phyloP scores from a whole-genome alignment of 257 asterid genomes.

The Anisodus tanguticus region DNA sequence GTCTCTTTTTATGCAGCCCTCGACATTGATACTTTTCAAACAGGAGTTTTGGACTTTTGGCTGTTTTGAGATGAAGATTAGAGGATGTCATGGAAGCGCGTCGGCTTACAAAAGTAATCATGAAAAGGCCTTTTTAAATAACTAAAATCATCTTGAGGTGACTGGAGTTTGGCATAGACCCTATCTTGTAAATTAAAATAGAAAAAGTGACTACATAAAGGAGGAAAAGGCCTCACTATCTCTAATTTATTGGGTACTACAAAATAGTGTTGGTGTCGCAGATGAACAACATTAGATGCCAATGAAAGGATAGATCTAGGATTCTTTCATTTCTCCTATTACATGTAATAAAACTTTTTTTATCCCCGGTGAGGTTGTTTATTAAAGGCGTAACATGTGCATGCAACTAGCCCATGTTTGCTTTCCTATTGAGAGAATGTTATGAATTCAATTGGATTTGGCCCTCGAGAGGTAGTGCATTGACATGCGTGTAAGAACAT shows the following conservation, averaged over 20 bases:
- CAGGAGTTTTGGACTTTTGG: slow-evolving; percentile 25
- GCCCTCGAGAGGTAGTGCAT: not conserved
- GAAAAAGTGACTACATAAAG: not conserved
- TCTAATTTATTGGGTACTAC: not conserved
- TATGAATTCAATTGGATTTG: not conserved
- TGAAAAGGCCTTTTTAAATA: not conserved
- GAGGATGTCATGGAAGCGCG: slow-evolving; percentile 35
- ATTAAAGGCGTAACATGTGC: not conserved
- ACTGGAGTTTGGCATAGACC: not conserved
- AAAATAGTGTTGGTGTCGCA: slow-evolving; percentile 1
- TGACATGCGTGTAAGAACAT: not conserved
- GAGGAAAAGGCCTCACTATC: not conserved
- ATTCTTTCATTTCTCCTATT: not conserved
- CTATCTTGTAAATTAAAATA: not conserved
- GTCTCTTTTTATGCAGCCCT: slow-evolving; percentile 26
- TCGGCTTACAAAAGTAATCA: slow-evolving; percentile 34
- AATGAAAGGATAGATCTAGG: not conserved
- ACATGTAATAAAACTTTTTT: not conserved
- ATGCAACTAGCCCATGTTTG: slow-evolving; percentile 4
- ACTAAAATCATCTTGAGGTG: not conserved
- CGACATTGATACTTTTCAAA: slow-evolving; percentile 31
- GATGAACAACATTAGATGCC: not conserved
- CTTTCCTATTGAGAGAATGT: not conserved
- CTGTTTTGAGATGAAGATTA: slow-evolving; percentile 33
- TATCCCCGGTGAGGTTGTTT: not conserved